phyloP scores from a whole-genome alignment of 495 filamentous ascomycete genomes.

The Cladorrhinum samala region DNA sequence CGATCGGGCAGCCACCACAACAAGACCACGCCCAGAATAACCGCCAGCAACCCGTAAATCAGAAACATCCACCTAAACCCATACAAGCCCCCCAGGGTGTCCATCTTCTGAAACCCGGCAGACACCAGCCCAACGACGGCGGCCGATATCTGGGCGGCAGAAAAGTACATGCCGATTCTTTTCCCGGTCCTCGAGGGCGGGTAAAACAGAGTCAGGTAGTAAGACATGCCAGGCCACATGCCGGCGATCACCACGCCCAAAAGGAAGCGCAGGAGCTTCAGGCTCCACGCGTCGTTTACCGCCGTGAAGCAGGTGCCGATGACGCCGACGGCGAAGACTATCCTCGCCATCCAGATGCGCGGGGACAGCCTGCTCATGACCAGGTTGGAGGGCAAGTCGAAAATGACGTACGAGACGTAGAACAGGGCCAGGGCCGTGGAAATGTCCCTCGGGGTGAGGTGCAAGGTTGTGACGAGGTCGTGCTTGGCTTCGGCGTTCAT shows the following conservation, averaged over 20 bases:
- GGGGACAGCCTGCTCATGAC: slow-evolving; percentile 81
- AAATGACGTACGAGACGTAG: slow-evolving; percentile 85
- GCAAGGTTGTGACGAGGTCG: slow-evolving; percentile 60
- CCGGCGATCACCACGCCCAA: slow-evolving; percentile 84
- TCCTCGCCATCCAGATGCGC: slow-evolving; percentile 87
- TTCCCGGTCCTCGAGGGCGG: slow-evolving; percentile 81
- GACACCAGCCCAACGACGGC: slow-evolving; percentile 86
- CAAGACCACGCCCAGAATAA: slow-evolving; percentile 61
- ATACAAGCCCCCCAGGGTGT: slow-evolving; percentile 66
- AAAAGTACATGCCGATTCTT: slow-evolving; percentile 84
- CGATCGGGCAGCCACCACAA: slow-evolving; percentile 91
- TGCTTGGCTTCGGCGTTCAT: slow-evolving; percentile 69
- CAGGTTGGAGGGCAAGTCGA: slow-evolving; percentile 84
- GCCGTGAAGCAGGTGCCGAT: slow-evolving; percentile 77
- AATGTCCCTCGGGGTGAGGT: slow-evolving; percentile 64
- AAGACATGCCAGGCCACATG: slow-evolving; percentile 94
- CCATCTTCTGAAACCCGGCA: slow-evolving; percentile 87
- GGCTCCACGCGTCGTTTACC: slow-evolving; percentile 74
- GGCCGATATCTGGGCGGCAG: slow-evolving; percentile 81
- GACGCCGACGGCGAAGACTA: slow-evolving; percentile 80
- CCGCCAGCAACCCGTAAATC: slow-evolving; percentile 70
- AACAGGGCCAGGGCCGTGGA: slow-evolving; percentile 81
- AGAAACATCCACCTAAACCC: slow-evolving; percentile 97
- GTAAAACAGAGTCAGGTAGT: slow-evolving; percentile 89
- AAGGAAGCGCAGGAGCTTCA: slow-evolving; percentile 85